Evolutionary conservation across 148 eudicot species (phyloP).

Genomic region (Chenopodium berlandieri): DNA sequence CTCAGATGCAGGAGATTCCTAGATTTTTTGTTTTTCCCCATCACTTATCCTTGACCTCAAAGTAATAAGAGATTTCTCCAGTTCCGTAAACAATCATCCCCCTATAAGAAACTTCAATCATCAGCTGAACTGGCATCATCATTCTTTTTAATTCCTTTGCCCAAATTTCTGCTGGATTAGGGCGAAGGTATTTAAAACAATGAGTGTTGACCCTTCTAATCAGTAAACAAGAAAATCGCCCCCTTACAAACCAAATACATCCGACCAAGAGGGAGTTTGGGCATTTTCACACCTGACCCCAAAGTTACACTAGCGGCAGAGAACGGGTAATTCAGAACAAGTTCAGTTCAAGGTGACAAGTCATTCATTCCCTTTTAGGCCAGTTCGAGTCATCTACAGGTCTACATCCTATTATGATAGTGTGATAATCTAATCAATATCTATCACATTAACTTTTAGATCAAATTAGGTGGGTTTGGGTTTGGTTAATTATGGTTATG

Average conservation of each 20-base stretch:
- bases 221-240: no score
- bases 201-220: no score
- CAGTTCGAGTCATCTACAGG: not conserved
- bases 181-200: no score
- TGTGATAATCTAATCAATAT: not conserved
- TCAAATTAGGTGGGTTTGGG: not conserved
- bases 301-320: not conserved
- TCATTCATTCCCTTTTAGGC: not conserved
- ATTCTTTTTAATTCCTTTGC: not conserved
- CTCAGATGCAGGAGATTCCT: not conserved
- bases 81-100: not conserved
- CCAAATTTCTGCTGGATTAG: not conserved
- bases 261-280: not conserved
- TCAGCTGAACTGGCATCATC: not conserved
- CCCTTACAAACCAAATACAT: not conserved
- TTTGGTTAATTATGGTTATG: not conserved
- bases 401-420: not conserved
- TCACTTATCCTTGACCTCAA: not conserved
- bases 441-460: not conserved
- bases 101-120: not conserved
- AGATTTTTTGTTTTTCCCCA: not conserved
- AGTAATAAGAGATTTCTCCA: not conserved
- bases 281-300: not conserved
- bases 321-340: not conserved
- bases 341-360: not conserved